These are phyloP conservation scores for Microcyclospora tardicrescens DNA, from an alignment of 2,329 filamentous ascomycete species.

Conservation along the genomic window DNA sequence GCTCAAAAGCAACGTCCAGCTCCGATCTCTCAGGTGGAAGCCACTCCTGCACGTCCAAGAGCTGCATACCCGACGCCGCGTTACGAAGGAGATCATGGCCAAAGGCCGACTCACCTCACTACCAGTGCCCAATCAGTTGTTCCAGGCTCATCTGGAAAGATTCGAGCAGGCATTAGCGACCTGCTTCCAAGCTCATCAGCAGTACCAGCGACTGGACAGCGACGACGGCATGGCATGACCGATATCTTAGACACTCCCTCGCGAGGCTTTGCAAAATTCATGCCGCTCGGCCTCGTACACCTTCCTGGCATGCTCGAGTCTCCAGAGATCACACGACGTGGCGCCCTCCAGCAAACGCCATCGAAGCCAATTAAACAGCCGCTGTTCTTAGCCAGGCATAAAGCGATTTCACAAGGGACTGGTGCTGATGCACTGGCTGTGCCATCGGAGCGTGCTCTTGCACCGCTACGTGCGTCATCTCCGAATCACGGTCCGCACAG, in stretches of 20 bases:
- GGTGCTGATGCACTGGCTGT: no score
- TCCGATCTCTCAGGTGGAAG: slow-evolving; percentile 27
- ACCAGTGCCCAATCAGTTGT: slow-evolving; percentile 23
- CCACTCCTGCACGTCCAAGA: slow-evolving; percentile 25
- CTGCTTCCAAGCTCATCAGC: slow-evolving; percentile 7
- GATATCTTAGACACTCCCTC: slow-evolving; percentile 32
- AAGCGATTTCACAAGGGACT: no score
- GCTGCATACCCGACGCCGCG: slow-evolving; percentile 13
- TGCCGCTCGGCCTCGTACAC: slow-evolving; percentile 10
- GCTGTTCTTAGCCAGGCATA: no score
- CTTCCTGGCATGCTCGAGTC: slow-evolving; percentile 14
- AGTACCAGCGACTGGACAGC: slow-evolving; percentile 19
- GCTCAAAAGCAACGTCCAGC: slow-evolving; percentile 17
- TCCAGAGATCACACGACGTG: slow-evolving; percentile 8
- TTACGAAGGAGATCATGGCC: no score
- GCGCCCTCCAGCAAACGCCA: slow-evolving; percentile 8
- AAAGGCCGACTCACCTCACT: slow-evolving; percentile 5
- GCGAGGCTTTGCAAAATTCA: slow-evolving; percentile 24
- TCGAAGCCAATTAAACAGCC: slow-evolving; percentile 2
- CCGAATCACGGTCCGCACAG: no score
- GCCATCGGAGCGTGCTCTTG: no score
- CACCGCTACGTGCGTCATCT: no score
- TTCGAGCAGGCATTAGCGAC: slow-evolving; percentile 11
- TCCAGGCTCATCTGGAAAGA: slow-evolving; percentile 28
- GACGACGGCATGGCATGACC: slow-evolving; percentile 8